Evolutionary conservation across 352 stramenopile genomes (phyloP), one percentile per base, ranked within the genome.

Genomic region (Phytophthora parvispora): DNA sequence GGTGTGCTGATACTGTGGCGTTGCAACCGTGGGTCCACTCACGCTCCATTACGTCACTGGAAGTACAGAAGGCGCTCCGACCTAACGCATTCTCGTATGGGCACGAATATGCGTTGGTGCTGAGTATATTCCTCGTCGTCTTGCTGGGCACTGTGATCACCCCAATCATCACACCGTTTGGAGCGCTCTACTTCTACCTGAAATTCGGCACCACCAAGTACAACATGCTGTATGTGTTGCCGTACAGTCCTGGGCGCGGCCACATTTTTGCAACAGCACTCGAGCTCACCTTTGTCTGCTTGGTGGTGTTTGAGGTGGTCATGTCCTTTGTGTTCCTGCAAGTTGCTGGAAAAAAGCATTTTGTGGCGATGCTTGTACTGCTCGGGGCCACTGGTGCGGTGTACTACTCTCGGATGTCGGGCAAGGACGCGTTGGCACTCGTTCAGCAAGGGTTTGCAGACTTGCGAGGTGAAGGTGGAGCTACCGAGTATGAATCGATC

Each of bases 121-220:
- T 93, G 25, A 95, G 88, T 48, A 75, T 94, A 2, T 84, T 95
- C 38, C 78, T 94, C 24, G 85, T 95, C 38, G 73, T 92, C 18
- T 29, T 95, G 60, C 75, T 94, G 9, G 83, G 86, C n/a, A 91
- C 83, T 0, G 85, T 93, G 27, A 88, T 95, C 67, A 92, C 86
- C 16, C 88, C 86, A 4, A 77, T 94, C 61, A 77, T 95, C 56
- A 94, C 86, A 16, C 88, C 83, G 4, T 94, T 95, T 45, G 88
- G 84, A 6, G 86, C 86, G 22, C 60, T 93, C 18, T 95, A 90
- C 73, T 95, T 95, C 64, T 93, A 91, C 63, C 68, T 95, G 68
- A 93, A 94, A 60, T 87, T 78, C 45, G 40, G 50, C 34, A 86
- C 83, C 8, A 87, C 78, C 61, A 95, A 95, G 80, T 95, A 95